Base-by-base conservation (phyloP, 192 early-diverging fungal species). In the Podila epicladia region DNA sequence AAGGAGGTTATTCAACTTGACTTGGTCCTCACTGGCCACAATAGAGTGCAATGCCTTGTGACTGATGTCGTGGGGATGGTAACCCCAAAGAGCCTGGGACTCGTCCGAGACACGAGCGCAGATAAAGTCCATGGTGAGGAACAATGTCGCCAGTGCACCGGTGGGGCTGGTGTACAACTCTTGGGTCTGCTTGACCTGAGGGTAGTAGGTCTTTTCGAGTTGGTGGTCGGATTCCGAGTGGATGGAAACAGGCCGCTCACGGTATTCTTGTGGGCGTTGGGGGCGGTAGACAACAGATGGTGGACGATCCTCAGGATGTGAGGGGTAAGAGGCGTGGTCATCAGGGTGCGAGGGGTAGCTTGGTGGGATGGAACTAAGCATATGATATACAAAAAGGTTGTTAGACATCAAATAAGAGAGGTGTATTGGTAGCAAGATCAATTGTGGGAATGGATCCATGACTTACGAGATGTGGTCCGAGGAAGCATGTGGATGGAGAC, bases 21-120 rank as follows among this genome's bases (percentile, higher is more conserved):
- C 69, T 0, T 76, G 73, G 57, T 88, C 87, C 45, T 86, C 82
- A 22, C 55, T 59, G 4, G 83, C 75, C 22, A 88, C 51, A 65
- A 88, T 86, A 6, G 86, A 76, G 60, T 86, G 85, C 29, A 90
- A 58, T 2, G 89, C 78, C 49, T 86, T 82, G 71, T 90, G 85
- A 4, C 86, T 75, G 12, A 90, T 77, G 65, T 90, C 87, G 53
- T 83, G 82, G 2, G 89, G 86, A 62, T 88, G 88, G 60, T 87
- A 90, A 5, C 86, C 89, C 86, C 86, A 84, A 17, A 82, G 50
- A 7, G 76, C 80, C 20, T 76, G 82, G 2, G 83, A 83, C 51
- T 88, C 84, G 67, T 90, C 86, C 8, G 87, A 87, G 19, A 87
- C 84, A 26, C 84, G 75, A 2, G 89, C 89, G 61, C 87, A 90